Percentiles rank a stretch among this genome's conserved stretches.
Conservation (phyloP, 2,329 filamentous ascomycete species). For the Stagonosporopsis tanaceti region DNA sequence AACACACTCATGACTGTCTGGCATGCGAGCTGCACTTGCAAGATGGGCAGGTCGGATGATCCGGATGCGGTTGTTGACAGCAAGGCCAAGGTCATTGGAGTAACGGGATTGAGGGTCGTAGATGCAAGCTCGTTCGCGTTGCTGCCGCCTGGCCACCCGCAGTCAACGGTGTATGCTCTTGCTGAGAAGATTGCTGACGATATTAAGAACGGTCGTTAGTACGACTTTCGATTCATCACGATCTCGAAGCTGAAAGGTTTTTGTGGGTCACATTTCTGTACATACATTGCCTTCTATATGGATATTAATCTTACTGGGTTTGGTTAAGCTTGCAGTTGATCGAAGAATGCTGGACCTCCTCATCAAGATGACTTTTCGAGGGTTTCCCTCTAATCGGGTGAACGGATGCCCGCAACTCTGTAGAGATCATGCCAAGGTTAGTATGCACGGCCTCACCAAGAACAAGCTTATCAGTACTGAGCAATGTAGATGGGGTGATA, state of each 20-base stretch:
- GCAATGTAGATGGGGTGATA: not conserved
- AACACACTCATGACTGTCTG: slow-evolving; percentile 26
- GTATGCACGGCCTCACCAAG: no score
- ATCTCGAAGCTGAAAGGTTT: not conserved
- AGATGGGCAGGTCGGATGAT: slow-evolving; percentile 41
- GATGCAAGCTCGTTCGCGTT: slow-evolving; percentile 45
- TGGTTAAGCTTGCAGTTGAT: no score
- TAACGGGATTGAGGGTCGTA: slow-evolving; percentile 43
- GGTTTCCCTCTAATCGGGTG: no score
- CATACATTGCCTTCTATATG: not conserved
- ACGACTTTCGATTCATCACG: not conserved
- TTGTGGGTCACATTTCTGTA: not conserved
- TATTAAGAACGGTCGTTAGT: not conserved
- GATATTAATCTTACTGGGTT: not conserved
- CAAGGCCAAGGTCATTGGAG: slow-evolving; percentile 44
- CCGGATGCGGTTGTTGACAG: slow-evolving; percentile 46
- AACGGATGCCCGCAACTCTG: no score
- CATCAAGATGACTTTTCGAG: no score
- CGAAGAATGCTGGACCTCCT: no score
- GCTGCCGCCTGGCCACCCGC: slow-evolving; percentile 49
- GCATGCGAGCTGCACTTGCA: slow-evolving; percentile 39
- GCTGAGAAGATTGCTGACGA: slow-evolving; percentile 41
- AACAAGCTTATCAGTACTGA: no score
- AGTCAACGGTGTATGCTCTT: slow-evolving; percentile 32
- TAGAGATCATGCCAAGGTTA: no score